phyloP scores from a whole-genome alignment of 176 grass and related monocot species.

The Cenchrus americanus region DNA sequence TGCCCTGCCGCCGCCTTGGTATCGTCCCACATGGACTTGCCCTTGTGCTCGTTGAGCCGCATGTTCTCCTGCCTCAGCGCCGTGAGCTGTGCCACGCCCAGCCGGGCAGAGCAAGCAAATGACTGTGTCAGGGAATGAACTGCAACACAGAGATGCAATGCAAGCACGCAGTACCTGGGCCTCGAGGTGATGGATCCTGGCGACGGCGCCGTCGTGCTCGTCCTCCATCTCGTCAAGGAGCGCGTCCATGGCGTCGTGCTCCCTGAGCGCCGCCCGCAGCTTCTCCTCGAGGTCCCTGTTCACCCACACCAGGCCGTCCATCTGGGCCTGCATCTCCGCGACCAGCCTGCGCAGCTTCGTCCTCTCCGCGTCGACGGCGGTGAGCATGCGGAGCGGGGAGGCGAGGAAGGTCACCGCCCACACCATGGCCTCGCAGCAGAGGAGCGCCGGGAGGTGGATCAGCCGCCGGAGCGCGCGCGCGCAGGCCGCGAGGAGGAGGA shows the following conservation, averaged over 20 bases:
- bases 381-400: slow-evolving; percentile 47
- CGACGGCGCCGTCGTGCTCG: slow-evolving; percentile 49
- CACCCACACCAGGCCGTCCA: slow-evolving; percentile 55
- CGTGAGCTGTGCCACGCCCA: slow-evolving; percentile 40
- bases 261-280: slow-evolving; percentile 37
- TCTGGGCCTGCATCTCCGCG: slow-evolving; percentile 63
- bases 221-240: slow-evolving; percentile 67
- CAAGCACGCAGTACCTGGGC: slow-evolving; percentile 14
- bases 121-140: no score
- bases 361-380: slow-evolving; percentile 25
- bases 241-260: slow-evolving; percentile 27
- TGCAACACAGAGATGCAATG: no score
- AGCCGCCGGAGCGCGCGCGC: not conserved
- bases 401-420: slow-evolving; percentile 38
- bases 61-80: slow-evolving; percentile 63
- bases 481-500: not conserved
- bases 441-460: slow-evolving; percentile 9
- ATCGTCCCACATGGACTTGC: slow-evolving; percentile 39
- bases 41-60: slow-evolving; percentile 51
- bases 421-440: slow-evolving; percentile 49
- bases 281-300: slow-evolving; percentile 51
- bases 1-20: no score
- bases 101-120: not conserved
- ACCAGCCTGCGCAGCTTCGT: slow-evolving; percentile 41
- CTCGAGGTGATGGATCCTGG: slow-evolving; percentile 47